Conservation (phyloP, 2,329 filamentous ascomycete species). For the Phyllosticta ampelicida region DNA sequence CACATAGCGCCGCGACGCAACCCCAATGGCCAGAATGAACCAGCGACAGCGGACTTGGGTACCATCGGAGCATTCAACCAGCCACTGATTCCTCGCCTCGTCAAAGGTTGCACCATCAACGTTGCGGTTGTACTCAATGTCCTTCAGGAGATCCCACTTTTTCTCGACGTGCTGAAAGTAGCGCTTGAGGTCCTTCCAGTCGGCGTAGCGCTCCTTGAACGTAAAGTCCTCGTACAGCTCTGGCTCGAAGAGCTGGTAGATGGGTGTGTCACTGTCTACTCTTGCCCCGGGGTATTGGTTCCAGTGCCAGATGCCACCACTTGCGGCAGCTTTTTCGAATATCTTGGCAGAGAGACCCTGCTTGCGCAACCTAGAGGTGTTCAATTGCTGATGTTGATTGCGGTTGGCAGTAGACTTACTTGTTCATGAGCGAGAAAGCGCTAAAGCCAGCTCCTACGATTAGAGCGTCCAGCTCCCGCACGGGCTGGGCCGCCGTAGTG, state of each 20-base stretch:
- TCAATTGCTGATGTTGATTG: background rate
- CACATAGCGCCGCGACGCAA: conserved; percentile 18
- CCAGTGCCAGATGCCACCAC: conserved; percentile 28
- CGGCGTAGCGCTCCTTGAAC: conserved; percentile 15
- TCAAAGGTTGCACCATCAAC: conserved; percentile 36
- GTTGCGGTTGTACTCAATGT: conserved; percentile 30
- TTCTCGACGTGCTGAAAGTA: conserved; percentile 20
- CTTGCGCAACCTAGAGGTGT: conserved; percentile 14
- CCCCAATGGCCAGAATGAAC: conserved; percentile 35
- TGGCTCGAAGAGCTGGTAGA: conserved; percentile 22
- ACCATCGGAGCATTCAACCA: conserved; percentile 37
- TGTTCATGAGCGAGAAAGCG: conserved; percentile 15
- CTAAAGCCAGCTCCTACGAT: conserved; percentile 21
- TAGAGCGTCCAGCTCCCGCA: conserved; percentile 14
- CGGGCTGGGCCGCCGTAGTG: background rate
- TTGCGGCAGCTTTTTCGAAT: conserved; percentile 18
- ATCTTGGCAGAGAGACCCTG: conserved; percentile 15
- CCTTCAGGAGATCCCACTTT: conserved; percentile 16
- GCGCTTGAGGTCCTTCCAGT: conserved; percentile 16
- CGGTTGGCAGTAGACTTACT: background rate
- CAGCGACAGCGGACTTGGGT: conserved; percentile 32
- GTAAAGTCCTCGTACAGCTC: conserved; percentile 19
- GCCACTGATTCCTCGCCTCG: conserved; percentile 14
- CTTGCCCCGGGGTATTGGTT: conserved; percentile 24
- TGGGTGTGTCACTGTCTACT: conserved; percentile 21